Evolutionary conservation across 2,329 filamentous ascomycete species (phyloP), one percentile per base, ranked within the genome.

Genomic region (Chaetomium olivaceum): DNA sequence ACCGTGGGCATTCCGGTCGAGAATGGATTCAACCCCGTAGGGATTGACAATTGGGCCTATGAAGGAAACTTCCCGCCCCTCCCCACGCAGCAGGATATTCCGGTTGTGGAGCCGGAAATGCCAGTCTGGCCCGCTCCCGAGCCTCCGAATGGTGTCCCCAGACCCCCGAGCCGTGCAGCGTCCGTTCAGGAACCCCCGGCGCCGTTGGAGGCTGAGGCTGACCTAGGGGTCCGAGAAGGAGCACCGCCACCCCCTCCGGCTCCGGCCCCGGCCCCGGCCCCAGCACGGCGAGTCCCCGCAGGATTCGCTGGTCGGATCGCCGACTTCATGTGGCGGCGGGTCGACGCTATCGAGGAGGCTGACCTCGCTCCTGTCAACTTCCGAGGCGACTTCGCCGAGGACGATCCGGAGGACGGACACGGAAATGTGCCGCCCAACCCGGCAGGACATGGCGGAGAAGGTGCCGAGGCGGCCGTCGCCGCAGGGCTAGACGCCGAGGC

Each of bases 401-500:
- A 74, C 6, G 77, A 76, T 21, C 72, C 54, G 58, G 66, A 63
- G 12, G 68, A 70, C 12, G 74, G 62, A 8, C 71, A 75, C 25
- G 74, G 74, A 3, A 70, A 70, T 14, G 71, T 68, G 3, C 64
- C 71, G 1, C 68, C 60, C 16, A 76, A 76, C 23, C 73, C 74
- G 8, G 72, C 75, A 23, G 80, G 79, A 23, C 81, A 80, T 50
- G 85, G 87, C 63, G 83, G 80, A 16, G 87, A 89, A 65, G 85
- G 86, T 1, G 81, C 86, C 25, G 87, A 87, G 61, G 89, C 85
- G 54, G 89, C 86, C n/a, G 84, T 84, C 23, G 87, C 85, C 58
- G 88, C 86, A 19, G 59, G 48, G 9, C 80, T 94, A 43, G 92
- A 97, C 62, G 84, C 87, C 62, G 89, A 91, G 71, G 90, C 89